Evolutionary conservation across 352 stramenopile genomes (phyloP), one percentile per base, ranked within the genome.

Genomic region (Achlya hypogyna): DNA sequence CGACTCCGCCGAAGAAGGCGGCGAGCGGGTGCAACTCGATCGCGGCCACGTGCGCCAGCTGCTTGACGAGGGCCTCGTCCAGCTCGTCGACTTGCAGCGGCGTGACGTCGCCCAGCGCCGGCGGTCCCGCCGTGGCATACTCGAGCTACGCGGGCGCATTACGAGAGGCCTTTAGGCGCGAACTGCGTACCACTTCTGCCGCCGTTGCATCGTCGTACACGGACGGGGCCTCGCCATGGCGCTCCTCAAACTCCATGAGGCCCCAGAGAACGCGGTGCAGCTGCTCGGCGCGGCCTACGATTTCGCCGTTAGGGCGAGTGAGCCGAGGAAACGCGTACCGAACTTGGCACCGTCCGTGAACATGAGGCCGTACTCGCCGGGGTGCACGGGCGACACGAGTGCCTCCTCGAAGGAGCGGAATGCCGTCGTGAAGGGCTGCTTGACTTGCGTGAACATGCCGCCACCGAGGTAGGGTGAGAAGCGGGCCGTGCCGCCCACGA

Each of bases 271-370:
- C 81, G 8, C 91, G 63, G 42, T 92, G 85, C 59, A 93, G 73
- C 59, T 93, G 85, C 56, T 93, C 85, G 1, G 85, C 82, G 22
- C 85, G 83, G n/a, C 85, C 84, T 63, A 45, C n/a, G 31, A 9
- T 27, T 6, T 20, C 29, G 16, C 49, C 14, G n/a, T n/a, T n/a
- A 45, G 4, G 6, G 12, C 14, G n/a, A 1, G n/a, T n/a, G n/a
- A 45, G 4, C 2, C 38, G 6, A 9, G 38, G n/a, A 45, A 45
- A 45, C 4, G 12, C 29, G 8, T 34, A 63, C 53, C 60, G 76
- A 93, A 89, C 72, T 93, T 93, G 62, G 85, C 82, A 29, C 85
- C 85, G 64, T 93, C 85, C 18, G 85, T 92, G 51, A 93, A 93
- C 81, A 91, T 91, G 28, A 93, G 78, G 0, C 85, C 83, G 65